Percentiles rank a stretch among this genome's conserved stretches.
phyloP scores from a whole-genome alignment of 441 rosid species.

The Kokia cookei region DNA sequence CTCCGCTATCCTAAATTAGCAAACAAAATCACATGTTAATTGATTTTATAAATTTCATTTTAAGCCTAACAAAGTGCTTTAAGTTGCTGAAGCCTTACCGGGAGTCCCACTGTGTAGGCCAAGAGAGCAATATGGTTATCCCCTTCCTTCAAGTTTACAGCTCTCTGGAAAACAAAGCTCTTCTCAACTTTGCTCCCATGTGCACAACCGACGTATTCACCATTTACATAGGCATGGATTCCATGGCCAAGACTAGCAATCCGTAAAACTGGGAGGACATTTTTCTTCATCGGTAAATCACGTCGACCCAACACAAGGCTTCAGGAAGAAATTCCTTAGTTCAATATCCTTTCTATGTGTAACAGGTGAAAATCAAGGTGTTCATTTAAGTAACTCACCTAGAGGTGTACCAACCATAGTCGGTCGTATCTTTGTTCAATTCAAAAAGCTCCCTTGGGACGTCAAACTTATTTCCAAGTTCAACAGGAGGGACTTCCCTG shows the following conservation, averaged over 20 bases:
- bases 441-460: conserved; percentile 46
- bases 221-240: conserved; percentile 62
- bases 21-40: not conserved
- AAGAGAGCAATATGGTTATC: conserved; percentile 34
- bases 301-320: conserved; percentile 41
- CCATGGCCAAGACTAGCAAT: conserved; percentile 89
- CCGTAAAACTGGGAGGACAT: conserved; percentile 39
- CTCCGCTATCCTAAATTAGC: conserved; percentile 55
- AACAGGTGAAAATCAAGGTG: not conserved
- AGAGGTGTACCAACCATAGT: conserved; percentile 79
- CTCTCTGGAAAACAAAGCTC: conserved; percentile 47
- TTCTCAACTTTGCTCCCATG: conserved; percentile 72
- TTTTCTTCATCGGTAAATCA: conserved; percentile 43
- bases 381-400: conserved; percentile 22
- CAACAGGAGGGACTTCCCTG: conserved; percentile 31
- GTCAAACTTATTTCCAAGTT: conserved; percentile 5
- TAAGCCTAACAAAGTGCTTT: not conserved
- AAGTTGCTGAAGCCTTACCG: conserved; percentile 29
- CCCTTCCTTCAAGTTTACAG: conserved; percentile 36
- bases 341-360: not conserved
- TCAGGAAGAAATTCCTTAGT: not conserved
- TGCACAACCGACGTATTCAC: conserved; percentile 38
- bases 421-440: conserved; percentile 60
- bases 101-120: conserved; percentile 43
- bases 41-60: not conserved